These are phyloP conservation scores for Colletotrichum salicis DNA, from an alignment of 2,329 filamentous ascomycete species.

Conservation along the genomic window DNA sequence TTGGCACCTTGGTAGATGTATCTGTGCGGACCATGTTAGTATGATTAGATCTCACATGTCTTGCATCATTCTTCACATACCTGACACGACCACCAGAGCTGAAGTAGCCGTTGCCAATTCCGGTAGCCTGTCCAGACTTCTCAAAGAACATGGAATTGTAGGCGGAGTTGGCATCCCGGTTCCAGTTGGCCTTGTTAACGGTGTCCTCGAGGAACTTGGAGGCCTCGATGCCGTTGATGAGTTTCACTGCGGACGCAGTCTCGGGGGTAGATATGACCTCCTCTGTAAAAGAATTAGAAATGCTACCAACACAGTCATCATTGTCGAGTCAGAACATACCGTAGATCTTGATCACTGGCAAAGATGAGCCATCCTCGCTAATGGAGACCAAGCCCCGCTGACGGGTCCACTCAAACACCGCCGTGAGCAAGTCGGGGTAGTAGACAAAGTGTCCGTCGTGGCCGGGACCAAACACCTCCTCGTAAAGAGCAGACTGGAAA, in stretches of 20 bases:
- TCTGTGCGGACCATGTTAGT: neutral
- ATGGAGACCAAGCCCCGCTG: constrained; percentile 53
- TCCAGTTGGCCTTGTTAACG: constrained; percentile 36
- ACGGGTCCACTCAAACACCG: constrained; percentile 49
- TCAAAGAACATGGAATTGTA: constrained; percentile 53
- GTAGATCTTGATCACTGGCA: constrained; percentile 60
- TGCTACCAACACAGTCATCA: neutral
- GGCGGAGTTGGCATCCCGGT: constrained; percentile 42
- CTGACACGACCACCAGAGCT: constrained; percentile 42
- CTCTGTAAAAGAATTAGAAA: constrained; percentile 8
- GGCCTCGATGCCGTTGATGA: constrained; percentile 42
- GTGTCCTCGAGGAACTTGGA: constrained; percentile 38
- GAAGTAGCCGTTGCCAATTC: constrained; percentile 43
- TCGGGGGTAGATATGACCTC: constrained; percentile 46
- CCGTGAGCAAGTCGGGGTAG: constrained; percentile 52
- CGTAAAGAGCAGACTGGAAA: constrained; percentile 54
- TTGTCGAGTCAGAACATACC: neutral
- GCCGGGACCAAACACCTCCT: constrained; percentile 48
- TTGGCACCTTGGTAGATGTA: constrained; percentile 44
- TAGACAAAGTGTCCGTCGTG: constrained; percentile 56
- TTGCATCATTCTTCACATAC: neutral
- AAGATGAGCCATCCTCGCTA: constrained; percentile 47
- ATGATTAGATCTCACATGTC: neutral
- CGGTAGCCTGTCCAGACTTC: constrained; percentile 37
- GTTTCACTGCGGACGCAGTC: constrained; percentile 38